phyloP scores from a whole-genome alignment of 805 yeast genomes.

The Suhomyces kilbournensis region DNA sequence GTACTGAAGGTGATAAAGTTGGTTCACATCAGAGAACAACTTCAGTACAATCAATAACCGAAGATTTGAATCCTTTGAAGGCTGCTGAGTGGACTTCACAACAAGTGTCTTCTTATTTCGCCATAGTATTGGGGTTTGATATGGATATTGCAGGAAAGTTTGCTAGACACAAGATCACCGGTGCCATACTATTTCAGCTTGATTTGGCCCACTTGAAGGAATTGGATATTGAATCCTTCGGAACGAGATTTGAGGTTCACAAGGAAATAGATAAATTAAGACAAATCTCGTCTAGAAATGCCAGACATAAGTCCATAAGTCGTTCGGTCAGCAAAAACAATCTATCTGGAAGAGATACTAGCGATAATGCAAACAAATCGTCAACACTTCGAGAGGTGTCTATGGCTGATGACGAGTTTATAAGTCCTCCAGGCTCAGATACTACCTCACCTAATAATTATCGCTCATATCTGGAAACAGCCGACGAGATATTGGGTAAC shows the following conservation, averaged over 20 bases:
- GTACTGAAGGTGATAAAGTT: background rate
- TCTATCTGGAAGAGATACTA: background rate
- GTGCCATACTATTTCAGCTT: conserved; percentile 77
- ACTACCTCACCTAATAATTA: conserved; percentile 8
- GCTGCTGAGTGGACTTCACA: conserved; percentile 77
- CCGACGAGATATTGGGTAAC: conserved; percentile 13
- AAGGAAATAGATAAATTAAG: conserved; percentile 79
- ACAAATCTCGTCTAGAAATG: conserved; percentile 17
- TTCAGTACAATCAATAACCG: conserved; percentile 14
- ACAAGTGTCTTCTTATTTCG: conserved; percentile 79
- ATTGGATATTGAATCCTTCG: conserved; percentile 87
- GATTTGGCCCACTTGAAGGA: conserved; percentile 87
- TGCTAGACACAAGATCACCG: conserved; percentile 84
- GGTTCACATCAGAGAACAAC: conserved; percentile 7
- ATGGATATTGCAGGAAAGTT: conserved; percentile 72
- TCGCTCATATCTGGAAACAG: conserved; percentile 12
- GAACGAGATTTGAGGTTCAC: conserved; percentile 88
- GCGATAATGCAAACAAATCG: background rate
- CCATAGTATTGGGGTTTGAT: conserved; percentile 67
- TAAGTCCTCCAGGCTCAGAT: conserved; percentile 10
- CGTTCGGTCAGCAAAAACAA: conserved; percentile 9
- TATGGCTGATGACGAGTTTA: conserved; percentile 6
- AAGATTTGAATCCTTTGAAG: conserved; percentile 43
- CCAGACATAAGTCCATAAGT: conserved; percentile 11
- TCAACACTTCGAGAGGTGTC: background rate